Evolutionary conservation across 2,329 filamentous ascomycete species (phyloP).

Genomic region (Tolypocladium guangdongense): DNA sequence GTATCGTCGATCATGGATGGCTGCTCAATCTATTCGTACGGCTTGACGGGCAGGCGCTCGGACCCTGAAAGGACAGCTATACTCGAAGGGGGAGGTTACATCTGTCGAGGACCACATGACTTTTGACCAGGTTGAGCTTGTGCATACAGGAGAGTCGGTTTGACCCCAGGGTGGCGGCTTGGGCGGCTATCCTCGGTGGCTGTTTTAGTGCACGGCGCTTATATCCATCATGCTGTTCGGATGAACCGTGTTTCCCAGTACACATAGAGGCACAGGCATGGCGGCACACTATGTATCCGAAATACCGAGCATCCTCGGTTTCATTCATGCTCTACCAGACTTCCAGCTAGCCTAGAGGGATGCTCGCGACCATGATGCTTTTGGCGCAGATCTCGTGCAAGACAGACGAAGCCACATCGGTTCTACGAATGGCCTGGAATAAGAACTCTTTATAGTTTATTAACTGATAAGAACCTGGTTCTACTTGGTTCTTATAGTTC

Average conservation of each 20-base stretch:
- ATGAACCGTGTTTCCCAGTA: not conserved
- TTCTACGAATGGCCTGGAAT: not conserved
- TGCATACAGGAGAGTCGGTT: not conserved
- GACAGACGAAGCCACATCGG: not conserved
- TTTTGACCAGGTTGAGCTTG: not conserved
- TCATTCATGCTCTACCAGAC: not conserved
- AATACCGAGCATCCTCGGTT: not conserved
- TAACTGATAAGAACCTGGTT: no score
- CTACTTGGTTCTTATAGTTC: no score
- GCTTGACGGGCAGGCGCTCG: not conserved
- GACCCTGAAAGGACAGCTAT: not conserved
- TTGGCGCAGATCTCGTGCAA: not conserved
- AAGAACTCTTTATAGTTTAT: no score
- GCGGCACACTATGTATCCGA: not conserved
- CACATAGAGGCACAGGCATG: not conserved
- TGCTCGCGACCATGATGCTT: not conserved
- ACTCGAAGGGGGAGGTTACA: not conserved
- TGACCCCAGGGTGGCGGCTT: not conserved
- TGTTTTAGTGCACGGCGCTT: not conserved
- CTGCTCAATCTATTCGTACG: not conserved
- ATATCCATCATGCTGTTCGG: not conserved
- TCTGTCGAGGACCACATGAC: not conserved
- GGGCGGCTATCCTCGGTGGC: not conserved
- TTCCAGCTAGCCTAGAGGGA: not conserved
- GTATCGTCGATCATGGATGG: not conserved